phyloP scores from a whole-genome alignment of 2,329 filamentous ascomycete genomes.

The Pestalotiopsis sp. region DNA sequence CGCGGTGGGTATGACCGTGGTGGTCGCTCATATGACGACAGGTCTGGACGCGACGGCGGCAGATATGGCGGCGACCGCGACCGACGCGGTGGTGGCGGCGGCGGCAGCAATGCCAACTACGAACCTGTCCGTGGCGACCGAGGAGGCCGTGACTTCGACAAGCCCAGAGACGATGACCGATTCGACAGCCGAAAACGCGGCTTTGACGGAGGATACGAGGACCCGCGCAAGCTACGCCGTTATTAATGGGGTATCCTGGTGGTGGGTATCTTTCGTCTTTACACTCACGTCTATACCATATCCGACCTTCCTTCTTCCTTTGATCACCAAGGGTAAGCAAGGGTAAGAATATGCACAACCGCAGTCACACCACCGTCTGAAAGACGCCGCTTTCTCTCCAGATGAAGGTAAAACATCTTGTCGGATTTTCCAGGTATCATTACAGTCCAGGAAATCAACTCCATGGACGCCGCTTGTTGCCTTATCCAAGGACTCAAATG shows the following conservation, averaged over 20 bases:
- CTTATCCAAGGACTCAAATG: neutral
- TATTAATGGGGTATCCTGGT: slow-evolving; percentile 44
- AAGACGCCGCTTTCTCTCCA: neutral
- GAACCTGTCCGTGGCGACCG: slow-evolving; percentile 72
- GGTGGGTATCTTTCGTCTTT: slow-evolving; percentile 51
- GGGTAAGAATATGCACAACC: slow-evolving; percentile 30
- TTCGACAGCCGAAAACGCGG: slow-evolving; percentile 61
- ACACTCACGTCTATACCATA: slow-evolving; percentile 32
- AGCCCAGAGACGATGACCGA: slow-evolving; percentile 56
- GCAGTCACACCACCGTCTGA: neutral
- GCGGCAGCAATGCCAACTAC: slow-evolving; percentile 74
- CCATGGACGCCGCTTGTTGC: neutral
- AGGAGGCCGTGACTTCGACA: slow-evolving; percentile 58
- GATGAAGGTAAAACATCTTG: slow-evolving; percentile 10
- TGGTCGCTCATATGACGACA: slow-evolving; percentile 64
- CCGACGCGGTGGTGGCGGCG: slow-evolving; percentile 32
- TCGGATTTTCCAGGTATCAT: neutral
- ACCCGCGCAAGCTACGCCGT: slow-evolving; percentile 68
- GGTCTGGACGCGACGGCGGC: slow-evolving; percentile 52
- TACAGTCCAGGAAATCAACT: neutral
- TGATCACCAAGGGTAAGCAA: slow-evolving; percentile 38
- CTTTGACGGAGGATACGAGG: slow-evolving; percentile 80
- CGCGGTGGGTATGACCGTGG: slow-evolving; percentile 59
- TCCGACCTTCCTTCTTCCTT: slow-evolving; percentile 36
- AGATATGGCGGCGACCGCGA: slow-evolving; percentile 34